phyloP scores from a whole-genome alignment of 1,284 basidiomycete genomes.

The Cryptococcus hybrid region DNA sequence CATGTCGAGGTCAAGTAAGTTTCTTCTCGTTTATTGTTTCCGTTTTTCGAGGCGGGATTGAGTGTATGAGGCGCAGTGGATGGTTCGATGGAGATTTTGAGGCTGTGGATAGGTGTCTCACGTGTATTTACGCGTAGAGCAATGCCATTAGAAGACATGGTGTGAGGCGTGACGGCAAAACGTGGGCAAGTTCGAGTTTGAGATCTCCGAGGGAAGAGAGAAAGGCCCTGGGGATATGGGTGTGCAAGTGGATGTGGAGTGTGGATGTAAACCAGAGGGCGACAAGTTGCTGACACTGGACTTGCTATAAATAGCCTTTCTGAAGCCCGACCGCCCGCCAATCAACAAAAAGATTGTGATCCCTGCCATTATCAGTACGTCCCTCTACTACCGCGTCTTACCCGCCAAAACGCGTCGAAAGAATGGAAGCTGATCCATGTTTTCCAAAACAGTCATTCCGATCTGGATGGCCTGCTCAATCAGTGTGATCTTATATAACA shows the following conservation, averaged over 20 bases:
- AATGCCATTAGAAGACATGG: too few relatives aligned
- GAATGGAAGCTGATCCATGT: background rate
- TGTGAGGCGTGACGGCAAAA: too few relatives aligned
- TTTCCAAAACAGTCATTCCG: slow-evolving; percentile 40
- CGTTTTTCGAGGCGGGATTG: slow-evolving; percentile 6
- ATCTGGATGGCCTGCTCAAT: slow-evolving; percentile 80
- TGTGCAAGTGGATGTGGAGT: too few relatives aligned
- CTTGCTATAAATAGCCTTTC: slow-evolving; percentile 10
- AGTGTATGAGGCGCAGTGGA: background rate
- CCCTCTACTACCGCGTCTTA: too few relatives aligned
- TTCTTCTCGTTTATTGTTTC: background rate
- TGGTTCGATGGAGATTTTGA: too few relatives aligned
- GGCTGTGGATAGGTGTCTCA: too few relatives aligned
- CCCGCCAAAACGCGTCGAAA: too few relatives aligned
- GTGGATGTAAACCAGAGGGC: too few relatives aligned
- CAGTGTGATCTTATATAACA: slow-evolving; percentile 95
- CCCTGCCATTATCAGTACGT: slow-evolving; percentile 47
- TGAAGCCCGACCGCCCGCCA: background rate
- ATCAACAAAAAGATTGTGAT: slow-evolving; percentile 41
- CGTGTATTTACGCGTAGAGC: too few relatives aligned
- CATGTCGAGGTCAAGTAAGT: slow-evolving; percentile 42
- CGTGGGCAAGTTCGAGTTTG: too few relatives aligned
- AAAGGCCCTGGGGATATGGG: too few relatives aligned
- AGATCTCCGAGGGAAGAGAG: too few relatives aligned
- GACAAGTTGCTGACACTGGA: slow-evolving; percentile 26